Evolutionary conservation across 129 eudicot species (phyloP).

Genomic region (carrot (Daucus carota)): DH1_v3.0 NC_030388.2:19887001-19887500

Average conservation of each 20-base stretch:
- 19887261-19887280: neutral
- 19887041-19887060: slow-evolving; percentile 13
- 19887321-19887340: no score
- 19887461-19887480: no score
- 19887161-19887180: slow-evolving; percentile 16
- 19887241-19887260: neutral
- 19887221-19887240: neutral
- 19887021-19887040: slow-evolving; percentile 26
- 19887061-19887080: slow-evolving; percentile 37
- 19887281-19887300: neutral
- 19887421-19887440: no score
- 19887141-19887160: slow-evolving; percentile 44
- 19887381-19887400: no score
- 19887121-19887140: slow-evolving; percentile 57
- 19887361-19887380: no score
- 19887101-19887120: slow-evolving; percentile 35
- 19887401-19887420: no score
- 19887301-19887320: neutral
- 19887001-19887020: slow-evolving; percentile 36
- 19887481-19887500: no score
- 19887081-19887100: slow-evolving; percentile 30
- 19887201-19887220: slow-evolving; percentile 32
- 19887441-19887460: no score
- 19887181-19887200: slow-evolving; percentile 20
- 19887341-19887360: no score